phyloP scores from a whole-genome alignment of 1,284 basidiomycete genomes.

The Grifola frondosa region DNA sequence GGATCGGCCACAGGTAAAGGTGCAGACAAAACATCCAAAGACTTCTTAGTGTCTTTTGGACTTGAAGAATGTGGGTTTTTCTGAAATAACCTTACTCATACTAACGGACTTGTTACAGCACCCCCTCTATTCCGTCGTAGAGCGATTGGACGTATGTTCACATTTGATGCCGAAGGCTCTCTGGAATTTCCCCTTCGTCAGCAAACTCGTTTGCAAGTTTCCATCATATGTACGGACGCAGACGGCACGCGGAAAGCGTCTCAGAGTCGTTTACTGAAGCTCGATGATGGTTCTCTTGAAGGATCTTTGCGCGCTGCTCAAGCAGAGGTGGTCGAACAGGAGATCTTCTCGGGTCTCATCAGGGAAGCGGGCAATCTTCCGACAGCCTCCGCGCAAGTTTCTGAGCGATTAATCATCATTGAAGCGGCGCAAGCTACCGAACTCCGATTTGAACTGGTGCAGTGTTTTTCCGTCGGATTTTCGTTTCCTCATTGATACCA shows the following conservation, averaged over 20 bases:
- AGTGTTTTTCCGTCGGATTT: no score
- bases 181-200: constrained; percentile 67
- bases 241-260: constrained; percentile 35
- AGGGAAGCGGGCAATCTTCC: constrained; percentile 69
- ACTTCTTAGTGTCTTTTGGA: constrained; percentile 75
- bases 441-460: constrained; percentile 66
- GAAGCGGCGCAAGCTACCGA: constrained; percentile 70
- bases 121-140: constrained; percentile 57
- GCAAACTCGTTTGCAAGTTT: constrained; percentile 56
- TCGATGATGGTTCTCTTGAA: constrained; percentile 45
- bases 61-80: constrained; percentile 66
- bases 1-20: constrained; percentile 70
- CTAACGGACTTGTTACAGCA: constrained; percentile 44
- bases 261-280: constrained; percentile 37
- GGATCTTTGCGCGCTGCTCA: constrained; percentile 57
- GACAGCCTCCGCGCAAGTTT: constrained; percentile 70
- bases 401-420: constrained; percentile 70
- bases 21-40: constrained; percentile 73
- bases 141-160: constrained; percentile 67
- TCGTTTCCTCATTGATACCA: not conserved
- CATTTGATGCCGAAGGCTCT: constrained; percentile 41
- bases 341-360: constrained; percentile 71
- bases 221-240: constrained; percentile 39
- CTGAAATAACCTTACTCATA: constrained; percentile 9
- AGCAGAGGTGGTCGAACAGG: constrained; percentile 72